Evolutionary conservation across 768 basidiomycete species (phyloP), one percentile per base, ranked within the genome.

Genomic region (Hypholoma fasciculare): DNA sequence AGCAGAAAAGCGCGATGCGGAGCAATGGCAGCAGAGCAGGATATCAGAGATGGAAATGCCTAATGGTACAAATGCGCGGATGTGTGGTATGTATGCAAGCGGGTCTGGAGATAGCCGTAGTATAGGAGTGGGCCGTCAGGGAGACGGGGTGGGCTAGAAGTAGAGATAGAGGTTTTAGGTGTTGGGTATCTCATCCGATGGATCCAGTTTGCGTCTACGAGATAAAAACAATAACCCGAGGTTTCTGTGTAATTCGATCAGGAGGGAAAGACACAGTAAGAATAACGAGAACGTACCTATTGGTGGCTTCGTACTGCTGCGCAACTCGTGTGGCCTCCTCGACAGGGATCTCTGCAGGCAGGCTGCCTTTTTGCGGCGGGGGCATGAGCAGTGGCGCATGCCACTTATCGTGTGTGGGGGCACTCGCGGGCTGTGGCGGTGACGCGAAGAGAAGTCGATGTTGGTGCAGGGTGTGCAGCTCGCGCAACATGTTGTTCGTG

Each of bases 401-500:
- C 23, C 20, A 34, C 34, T 17, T 19, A 13, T 11, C 13, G 43
- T 11, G 27, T n/a, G 36, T 17, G 19, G 56, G 20, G 30, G 39
- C 13, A 49, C 7, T 30, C 51, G 19, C 40, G 9, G 49, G 49
- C 37, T 54, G 38, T 63, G 59, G 57, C 26, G 71, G 51, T 3
- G 72, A 65, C 12, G 74, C 62, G 63, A 78, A 84, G 23, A 85
- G 57, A 36, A 84, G 73, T 50, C 89, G 79, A 65, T 89, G 87
- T 54, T 88, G 83, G 62, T 88, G 80, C 20, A 87, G 77, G 39
- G 83, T 77, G 63, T 92, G 90, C 52, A 92, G 68, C 64, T 91
- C 85, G 56, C 88, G 84, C 38, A 93, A 81, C 61, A 89, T 72
- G 48, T 63, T 80, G 71, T 93, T 93, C 56, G 82, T 75, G 34